phyloP scores from a whole-genome alignment of 306 rosid species.

The Alnus glutinosa region DNA sequence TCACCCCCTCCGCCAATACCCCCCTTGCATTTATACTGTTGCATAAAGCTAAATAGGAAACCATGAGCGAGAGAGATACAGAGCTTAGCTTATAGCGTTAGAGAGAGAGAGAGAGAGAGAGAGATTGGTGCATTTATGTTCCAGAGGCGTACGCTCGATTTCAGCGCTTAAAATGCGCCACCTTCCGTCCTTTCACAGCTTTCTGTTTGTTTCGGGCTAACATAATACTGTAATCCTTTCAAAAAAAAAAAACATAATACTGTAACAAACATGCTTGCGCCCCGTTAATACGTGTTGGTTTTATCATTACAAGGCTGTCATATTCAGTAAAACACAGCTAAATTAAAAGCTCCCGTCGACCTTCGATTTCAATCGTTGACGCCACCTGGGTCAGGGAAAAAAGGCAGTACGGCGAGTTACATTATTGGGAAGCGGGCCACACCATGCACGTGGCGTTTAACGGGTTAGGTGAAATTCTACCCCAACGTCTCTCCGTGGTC shows the following conservation, averaged over 20 bases:
- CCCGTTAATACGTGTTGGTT: too few species aligned
- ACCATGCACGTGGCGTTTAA: background rate
- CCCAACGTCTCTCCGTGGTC: background rate
- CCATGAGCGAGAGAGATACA: background rate
- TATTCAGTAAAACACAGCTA: constrained; percentile 1
- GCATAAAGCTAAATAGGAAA: background rate
- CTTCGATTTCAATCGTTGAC: background rate
- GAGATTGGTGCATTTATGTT: constrained; percentile 6
- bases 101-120: constrained; percentile 11
- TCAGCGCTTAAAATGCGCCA: constrained; percentile 57
- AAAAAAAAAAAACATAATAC: too few species aligned
- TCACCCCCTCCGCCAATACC: background rate
- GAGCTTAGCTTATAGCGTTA: background rate
- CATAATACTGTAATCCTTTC: too few species aligned
- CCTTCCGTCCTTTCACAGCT: constrained; percentile 25
- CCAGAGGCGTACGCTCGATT: constrained; percentile 46
- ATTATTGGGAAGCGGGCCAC: constrained; percentile 21
- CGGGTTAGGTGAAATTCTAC: background rate
- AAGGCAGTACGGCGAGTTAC: background rate
- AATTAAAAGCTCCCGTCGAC: background rate
- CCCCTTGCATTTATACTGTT: background rate
- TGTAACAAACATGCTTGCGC: background rate
- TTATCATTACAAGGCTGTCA: background rate
- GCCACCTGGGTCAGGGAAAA: constrained; percentile 2
- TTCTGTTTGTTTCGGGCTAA: background rate